These are phyloP conservation scores for Austropuccinia psidii DNA, from an alignment of 1,284 basidiomycete species.

Conservation along the genomic window DNA sequence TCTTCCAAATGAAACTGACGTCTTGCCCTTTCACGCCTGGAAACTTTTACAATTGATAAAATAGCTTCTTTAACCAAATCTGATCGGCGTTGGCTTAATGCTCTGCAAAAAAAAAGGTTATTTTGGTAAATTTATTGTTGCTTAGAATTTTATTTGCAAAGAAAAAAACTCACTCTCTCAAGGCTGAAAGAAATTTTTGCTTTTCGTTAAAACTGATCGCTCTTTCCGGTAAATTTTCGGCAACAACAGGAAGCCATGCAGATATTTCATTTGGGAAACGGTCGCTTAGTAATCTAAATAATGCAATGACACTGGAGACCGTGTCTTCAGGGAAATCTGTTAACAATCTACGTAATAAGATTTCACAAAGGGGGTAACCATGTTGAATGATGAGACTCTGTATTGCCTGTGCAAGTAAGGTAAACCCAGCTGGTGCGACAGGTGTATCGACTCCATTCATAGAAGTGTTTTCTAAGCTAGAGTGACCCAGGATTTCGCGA, in stretches of 20 bases:
- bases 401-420: constrained; percentile 55
- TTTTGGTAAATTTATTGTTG: background rate
- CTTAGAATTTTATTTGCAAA: background rate
- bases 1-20: too few relatives aligned
- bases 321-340: constrained; percentile 82
- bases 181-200: constrained; percentile 63
- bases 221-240: constrained; percentile 63
- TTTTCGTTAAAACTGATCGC: constrained; percentile 63
- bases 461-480: constrained; percentile 40
- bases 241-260: constrained; percentile 62
- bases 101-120: constrained; percentile 6
- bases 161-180: constrained; percentile 58
- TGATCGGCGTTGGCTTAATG: constrained; percentile 1
- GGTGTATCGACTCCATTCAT: constrained; percentile 9
- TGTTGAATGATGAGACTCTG: constrained; percentile 63
- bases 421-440: background rate
- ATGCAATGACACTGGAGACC: constrained; percentile 63
- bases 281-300: constrained; percentile 64
- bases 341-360: constrained; percentile 68
- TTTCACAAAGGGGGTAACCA: constrained; percentile 63
- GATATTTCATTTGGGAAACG: constrained; percentile 63
- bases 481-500: constrained; percentile 62
- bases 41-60: constrained; percentile 11
- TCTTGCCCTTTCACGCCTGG: constrained; percentile 14
- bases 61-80: constrained; percentile 17